Evolutionary conservation across 331 rosid genomes (phyloP), one percentile per base, ranked within the genome.

Genomic region (Spiraea crenata): DNA sequence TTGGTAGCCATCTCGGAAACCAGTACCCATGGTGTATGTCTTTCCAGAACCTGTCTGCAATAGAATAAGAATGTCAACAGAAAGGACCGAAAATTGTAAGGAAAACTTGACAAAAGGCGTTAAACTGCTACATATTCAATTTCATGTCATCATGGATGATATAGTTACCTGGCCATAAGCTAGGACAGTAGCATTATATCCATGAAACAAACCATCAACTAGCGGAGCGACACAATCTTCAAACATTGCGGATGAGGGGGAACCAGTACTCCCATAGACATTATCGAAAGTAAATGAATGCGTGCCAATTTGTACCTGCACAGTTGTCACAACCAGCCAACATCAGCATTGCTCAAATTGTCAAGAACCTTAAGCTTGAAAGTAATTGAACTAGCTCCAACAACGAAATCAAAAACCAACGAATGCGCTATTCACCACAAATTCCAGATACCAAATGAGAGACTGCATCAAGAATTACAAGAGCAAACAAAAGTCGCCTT

Each of bases 21-120:
- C 99, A 54, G 99, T 95, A 57, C 99, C 99, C 99, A 95, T 95
- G 81, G 99, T 95, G 74, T 95, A 95, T 0, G 99, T 95, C 88
- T 95, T 95, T 66, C 99, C 99, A 1, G 99, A 95, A 82, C 99
- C 99, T 41, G 99, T 95, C 99, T 95, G 96, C 87, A 86, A 70
- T 59, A 40, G 70, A 80, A 74, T n/a, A 70, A 67, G 81, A 63
- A 62, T 73, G 81, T 85, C 81, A 85, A 74, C 77, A 50, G 63
- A 69, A 51, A 47, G 63, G 57, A 66, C 35, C 63, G 40, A 3
- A 73, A 70, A 59, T 38, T 59, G 65, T 4, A 38, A 38, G 7
- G 65, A 15, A 59, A 38, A 13, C 65, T 39, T 37, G 38, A 59
- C 12, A 38, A 59, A 59, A 1, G 62, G 38, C 2, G 3, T 12